Conservation (phyloP, 2,329 filamentous ascomycete genomes). For the Torrubiellomyces zombiae region DNA sequence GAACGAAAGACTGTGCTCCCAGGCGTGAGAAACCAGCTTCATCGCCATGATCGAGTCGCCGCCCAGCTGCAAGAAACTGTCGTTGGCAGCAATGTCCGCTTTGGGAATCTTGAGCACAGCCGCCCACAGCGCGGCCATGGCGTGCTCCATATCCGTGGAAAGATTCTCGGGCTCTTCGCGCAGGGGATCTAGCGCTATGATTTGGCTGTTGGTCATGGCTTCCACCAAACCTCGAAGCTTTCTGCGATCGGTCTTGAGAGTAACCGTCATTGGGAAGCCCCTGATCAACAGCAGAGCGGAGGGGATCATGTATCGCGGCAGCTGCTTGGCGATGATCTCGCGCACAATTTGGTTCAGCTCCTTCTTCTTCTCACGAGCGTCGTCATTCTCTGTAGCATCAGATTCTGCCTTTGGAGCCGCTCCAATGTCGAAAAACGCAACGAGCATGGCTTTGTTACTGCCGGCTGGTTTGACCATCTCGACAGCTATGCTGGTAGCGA, state of each 20-base stretch:
- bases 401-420: not conserved
- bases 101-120: slow-evolving; percentile 3
- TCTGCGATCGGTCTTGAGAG: slow-evolving; percentile 6
- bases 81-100: slow-evolving; percentile 5
- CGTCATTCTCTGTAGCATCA: too few species aligned
- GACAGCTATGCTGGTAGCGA: too few species aligned
- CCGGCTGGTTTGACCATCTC: slow-evolving; percentile 1
- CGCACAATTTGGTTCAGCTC: not conserved
- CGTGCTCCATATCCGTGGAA: slow-evolving; percentile 1
- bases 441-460: not conserved
- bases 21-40: slow-evolving; percentile 1
- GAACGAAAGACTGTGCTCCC: slow-evolving; percentile 1
- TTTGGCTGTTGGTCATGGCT: slow-evolving; percentile 1
- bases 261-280: slow-evolving; percentile 4
- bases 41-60: slow-evolving; percentile 16
- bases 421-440: slow-evolving; percentile 1
- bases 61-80: slow-evolving; percentile 12
- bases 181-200: not conserved
- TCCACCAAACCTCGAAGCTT: slow-evolving; percentile 2
- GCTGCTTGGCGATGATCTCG: slow-evolving; percentile 5
- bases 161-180: not conserved
- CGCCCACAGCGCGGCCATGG: slow-evolving; percentile 6
- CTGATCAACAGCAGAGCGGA: slow-evolving; percentile 7
- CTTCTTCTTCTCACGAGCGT: not conserved
- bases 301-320: slow-evolving; percentile 6